phyloP scores from a whole-genome alignment of 2,329 filamentous ascomycete species.

The Metarhizium humberi region DNA sequence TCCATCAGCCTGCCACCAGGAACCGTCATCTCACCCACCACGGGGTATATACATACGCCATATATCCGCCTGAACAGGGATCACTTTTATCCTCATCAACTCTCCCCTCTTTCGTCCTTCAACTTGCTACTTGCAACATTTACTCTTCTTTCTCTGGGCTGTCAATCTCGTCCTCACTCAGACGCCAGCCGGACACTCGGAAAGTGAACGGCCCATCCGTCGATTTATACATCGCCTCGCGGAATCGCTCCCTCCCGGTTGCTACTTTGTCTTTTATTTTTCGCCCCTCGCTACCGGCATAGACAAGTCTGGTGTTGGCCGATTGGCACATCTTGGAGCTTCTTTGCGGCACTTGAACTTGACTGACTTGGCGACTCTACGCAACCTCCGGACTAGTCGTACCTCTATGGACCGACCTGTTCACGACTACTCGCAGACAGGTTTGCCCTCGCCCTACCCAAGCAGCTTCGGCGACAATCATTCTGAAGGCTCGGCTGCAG shows the following conservation, averaged over 20 bases:
- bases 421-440: conserved; percentile 77
- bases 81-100: not conserved
- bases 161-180: not conserved
- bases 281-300: not conserved
- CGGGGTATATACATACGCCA: not conserved
- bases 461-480: conserved; percentile 57
- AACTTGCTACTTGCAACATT: not conserved
- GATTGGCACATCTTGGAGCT: not conserved
- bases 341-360: conserved; percentile 8
- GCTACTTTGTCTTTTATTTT: not conserved
- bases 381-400: conserved; percentile 11
- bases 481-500: conserved; percentile 82
- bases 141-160: not conserved
- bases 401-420: conserved; percentile 51
- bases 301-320: not conserved
- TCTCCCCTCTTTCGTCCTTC: not conserved
- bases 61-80: not conserved
- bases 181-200: not conserved
- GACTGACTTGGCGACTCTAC: not conserved
- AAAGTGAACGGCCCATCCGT: not conserved
- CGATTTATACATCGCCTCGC: not conserved
- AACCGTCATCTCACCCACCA: not conserved
- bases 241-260: not conserved
- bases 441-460: conserved; percentile 69
- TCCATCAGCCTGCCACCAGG: not conserved